Evolutionary conservation across 768 basidiomycete genomes (phyloP).

Genomic region (Mycena crocata): DNA sequence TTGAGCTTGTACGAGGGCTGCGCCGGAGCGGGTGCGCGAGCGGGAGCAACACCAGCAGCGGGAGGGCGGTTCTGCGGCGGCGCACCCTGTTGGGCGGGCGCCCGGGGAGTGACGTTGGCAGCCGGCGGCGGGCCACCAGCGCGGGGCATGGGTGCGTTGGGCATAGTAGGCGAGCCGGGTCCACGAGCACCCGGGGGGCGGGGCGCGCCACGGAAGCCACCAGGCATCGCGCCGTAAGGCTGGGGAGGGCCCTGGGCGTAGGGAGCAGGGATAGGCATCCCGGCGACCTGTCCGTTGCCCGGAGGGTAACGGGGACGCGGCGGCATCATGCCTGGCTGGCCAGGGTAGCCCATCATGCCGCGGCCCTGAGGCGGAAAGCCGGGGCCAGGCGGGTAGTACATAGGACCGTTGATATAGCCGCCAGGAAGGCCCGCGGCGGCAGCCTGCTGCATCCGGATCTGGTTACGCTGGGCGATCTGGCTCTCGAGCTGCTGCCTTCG

Average conservation of each 20-base stretch:
- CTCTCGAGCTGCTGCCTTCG: constrained; percentile 98
- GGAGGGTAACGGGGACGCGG: constrained; percentile 89
- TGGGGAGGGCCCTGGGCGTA: constrained; percentile 82
- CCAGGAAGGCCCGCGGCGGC: constrained; percentile 87
- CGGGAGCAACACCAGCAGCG: constrained; percentile 53
- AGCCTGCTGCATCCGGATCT: constrained; percentile 96
- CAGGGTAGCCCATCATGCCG: constrained; percentile 78
- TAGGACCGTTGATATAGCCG: constrained; percentile 85
- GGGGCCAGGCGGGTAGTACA: constrained; percentile 89
- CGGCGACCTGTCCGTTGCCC: constrained; percentile 73
- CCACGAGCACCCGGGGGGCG: constrained; percentile 76
- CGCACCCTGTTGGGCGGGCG: constrained; percentile 58
- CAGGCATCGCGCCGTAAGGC: constrained; percentile 74
- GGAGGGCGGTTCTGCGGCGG: constrained; percentile 54
- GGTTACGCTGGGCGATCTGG: constrained; percentile 98
- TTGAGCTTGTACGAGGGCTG: constrained; percentile 51
- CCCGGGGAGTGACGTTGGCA: constrained; percentile 63
- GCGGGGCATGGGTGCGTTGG: constrained; percentile 73
- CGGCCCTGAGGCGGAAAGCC: constrained; percentile 88
- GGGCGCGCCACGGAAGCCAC: constrained; percentile 66
- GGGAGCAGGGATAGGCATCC: constrained; percentile 80
- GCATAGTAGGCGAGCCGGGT: constrained; percentile 76
- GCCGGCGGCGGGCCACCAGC: constrained; percentile 71
- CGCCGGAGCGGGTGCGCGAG: constrained; percentile 60
- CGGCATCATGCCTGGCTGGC: constrained; percentile 88